Base-by-base conservation (phyloP, 2,329 filamentous ascomycete species). In the Neophaeococcomyces aloes region DNA sequence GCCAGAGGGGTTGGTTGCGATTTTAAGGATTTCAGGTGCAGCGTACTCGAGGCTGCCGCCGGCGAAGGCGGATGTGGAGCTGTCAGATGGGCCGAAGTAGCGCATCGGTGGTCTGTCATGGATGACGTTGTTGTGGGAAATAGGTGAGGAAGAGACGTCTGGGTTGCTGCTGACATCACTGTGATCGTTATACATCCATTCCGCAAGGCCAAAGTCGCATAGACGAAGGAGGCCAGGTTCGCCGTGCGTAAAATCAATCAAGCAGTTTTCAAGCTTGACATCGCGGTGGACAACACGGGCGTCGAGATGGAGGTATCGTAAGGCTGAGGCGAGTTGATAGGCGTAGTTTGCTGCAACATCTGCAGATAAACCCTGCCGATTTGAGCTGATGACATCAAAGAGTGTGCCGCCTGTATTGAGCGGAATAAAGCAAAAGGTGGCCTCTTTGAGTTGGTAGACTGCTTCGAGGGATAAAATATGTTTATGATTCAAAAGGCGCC, bases 151-250 rank as follows among this genome's bases (percentile, higher is more conserved):
- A 14, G 40, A 7, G 5, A 71, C 70, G 47, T 72, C 70, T 10
- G 67, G 64, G 7, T 47, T 48, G 30, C 63, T 61, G 38, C 64
- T 63, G 46, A 68, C 65, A 19, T 66, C 65, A 17, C 70, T 69
- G 47, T 69, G 68, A 48, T 78, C 76, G 44, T 65, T 71, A 17
- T 70, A 68, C 50, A 81, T 70, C 64, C 79, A 82, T 56, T 82
- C 78, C 10, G 79, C 77, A 66, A 83, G 78, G 37, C 79, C 79
- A 55, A 83, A 83, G 56, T 83, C 79, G 59, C 78, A 81, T 4
- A 83, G 67, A 3, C 79, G 70, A 5, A 83, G 56, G 29, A 72
- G 71, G 7, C 75, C 76, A 13, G 72, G 69, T 29, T 42, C 29
- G 1, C 59, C 60, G 7, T 67, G 67, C 4, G 68, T 57, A 3